Evolutionary conservation across 305 asterid genomes (phyloP).

Genomic region (Fraxinus latifolia): DNA sequence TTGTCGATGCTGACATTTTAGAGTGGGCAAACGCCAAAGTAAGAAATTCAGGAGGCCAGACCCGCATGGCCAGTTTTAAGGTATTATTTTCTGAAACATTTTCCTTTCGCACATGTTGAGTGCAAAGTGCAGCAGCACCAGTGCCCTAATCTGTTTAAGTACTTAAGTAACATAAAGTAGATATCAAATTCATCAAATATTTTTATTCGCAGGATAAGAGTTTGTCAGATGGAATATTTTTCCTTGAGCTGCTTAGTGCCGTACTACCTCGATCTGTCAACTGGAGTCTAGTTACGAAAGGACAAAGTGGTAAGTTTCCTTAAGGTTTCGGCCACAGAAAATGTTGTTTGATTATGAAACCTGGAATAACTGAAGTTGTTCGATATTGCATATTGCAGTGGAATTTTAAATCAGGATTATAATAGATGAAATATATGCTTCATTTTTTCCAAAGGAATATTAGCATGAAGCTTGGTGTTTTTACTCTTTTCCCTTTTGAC

Average conservation of each 20-base stretch:
- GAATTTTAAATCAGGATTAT: not conserved
- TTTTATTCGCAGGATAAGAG: constrained; percentile 64
- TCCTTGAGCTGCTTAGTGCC: constrained; percentile 90
- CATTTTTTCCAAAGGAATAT: not conserved
- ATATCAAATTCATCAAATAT: not conserved
- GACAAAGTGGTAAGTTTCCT: constrained; percentile 52
- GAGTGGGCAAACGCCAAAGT: constrained; percentile 85
- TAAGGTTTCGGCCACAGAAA: not conserved
- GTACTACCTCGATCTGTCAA: constrained; percentile 93
- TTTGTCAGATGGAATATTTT: constrained; percentile 79
- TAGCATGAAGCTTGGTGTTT: not conserved
- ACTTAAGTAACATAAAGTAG: not conserved
- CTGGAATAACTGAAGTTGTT: not conserved
- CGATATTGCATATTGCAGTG: not conserved
- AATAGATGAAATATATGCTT: not conserved
- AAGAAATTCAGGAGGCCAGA: constrained; percentile 64
- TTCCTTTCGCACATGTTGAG: not conserved
- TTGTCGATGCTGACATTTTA: constrained; percentile 72
- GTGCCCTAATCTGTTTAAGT: too few species aligned
- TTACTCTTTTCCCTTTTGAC: not conserved
- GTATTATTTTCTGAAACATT: constrained; percentile 35
- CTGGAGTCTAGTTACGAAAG: constrained; percentile 96
- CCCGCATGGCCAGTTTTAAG: constrained; percentile 71
- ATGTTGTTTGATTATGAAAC: not conserved
- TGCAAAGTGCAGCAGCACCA: constrained; percentile 1